These are phyloP conservation scores for Podila epicladia DNA, from an alignment of 192 early-diverging fungal genomes.

Conservation along the genomic window DNA sequence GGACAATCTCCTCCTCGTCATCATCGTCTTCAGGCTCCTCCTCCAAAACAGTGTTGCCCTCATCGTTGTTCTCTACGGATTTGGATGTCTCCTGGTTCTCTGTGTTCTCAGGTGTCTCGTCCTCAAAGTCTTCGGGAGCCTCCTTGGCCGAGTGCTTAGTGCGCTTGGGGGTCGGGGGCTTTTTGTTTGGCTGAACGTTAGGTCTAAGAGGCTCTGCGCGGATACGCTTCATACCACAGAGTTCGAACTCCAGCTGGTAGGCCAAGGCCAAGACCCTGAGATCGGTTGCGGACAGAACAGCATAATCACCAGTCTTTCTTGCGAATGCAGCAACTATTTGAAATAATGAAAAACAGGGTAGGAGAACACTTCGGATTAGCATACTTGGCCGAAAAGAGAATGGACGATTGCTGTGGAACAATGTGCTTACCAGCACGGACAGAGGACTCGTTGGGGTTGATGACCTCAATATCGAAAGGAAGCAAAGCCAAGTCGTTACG, in stretches of 20 bases:
- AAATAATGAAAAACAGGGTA: conserved; percentile 3
- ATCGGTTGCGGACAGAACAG: conserved; percentile 83
- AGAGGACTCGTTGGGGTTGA: conserved; percentile 71
- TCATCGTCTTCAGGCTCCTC: conserved; percentile 30
- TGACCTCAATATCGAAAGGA: conserved; percentile 70
- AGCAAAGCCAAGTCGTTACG: conserved; percentile 66
- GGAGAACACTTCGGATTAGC: conserved; percentile 17
- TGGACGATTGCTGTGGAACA: background rate
- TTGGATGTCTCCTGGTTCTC: conserved; percentile 5
- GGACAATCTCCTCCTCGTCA: conserved; percentile 23
- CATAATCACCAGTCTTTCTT: conserved; percentile 92
- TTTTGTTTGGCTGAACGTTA: conserved; percentile 26
- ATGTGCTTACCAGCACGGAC: conserved; percentile 62
- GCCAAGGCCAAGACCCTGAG: conserved; percentile 90
- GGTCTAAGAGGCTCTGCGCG: conserved; percentile 72
- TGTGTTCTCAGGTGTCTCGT: conserved; percentile 4
- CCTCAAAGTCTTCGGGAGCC: conserved; percentile 40
- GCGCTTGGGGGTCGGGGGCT: conserved; percentile 15
- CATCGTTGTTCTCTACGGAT: conserved; percentile 1
- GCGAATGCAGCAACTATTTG: conserved; percentile 81
- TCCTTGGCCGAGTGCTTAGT: conserved; percentile 44
- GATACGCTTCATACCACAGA: conserved; percentile 75
- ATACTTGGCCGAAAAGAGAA: no score
- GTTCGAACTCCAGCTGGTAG: conserved; percentile 86
- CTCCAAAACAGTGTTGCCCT: conserved; percentile 41